Percentiles rank a stretch among this genome's conserved stretches.
Evolutionary conservation across 768 basidiomycete genomes (phyloP).

Genomic region (Trametes coccinea): DNA sequence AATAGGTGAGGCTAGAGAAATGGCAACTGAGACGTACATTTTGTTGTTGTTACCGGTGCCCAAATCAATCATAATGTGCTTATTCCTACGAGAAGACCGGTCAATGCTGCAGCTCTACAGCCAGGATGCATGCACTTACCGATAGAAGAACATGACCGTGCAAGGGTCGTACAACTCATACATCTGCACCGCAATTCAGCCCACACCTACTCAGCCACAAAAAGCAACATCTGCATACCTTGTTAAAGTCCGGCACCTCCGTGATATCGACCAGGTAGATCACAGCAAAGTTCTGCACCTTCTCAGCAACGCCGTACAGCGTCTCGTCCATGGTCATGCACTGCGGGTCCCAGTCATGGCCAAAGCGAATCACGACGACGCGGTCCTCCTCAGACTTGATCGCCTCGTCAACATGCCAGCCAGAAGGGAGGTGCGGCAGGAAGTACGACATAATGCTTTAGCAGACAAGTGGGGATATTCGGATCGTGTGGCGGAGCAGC

Average conservation of each 20-base stretch:
- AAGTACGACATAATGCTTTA: conserved; percentile 74
- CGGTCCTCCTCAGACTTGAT: conserved; percentile 98
- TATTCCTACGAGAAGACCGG: conserved; percentile 60
- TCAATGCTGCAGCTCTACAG: neutral
- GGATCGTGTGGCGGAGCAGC: neutral
- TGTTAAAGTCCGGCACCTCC: conserved; percentile 97
- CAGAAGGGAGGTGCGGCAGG: conserved; percentile 83
- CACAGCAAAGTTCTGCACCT: conserved; percentile 98
- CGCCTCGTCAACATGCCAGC: conserved; percentile 99
- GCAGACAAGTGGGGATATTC: neutral
- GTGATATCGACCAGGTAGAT: conserved; percentile 96
- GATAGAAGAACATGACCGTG: conserved; percentile 98
- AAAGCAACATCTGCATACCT: conserved; percentile 50
- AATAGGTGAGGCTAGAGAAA: neutral
- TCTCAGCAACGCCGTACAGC: conserved; percentile 87
- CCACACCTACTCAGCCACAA: neutral
- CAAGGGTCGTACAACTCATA: conserved; percentile 98
- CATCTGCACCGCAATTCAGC: conserved; percentile 54
- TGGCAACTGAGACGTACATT: conserved; percentile 60
- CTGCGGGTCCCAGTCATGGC: conserved; percentile 89
- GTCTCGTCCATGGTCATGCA: conserved; percentile 99
- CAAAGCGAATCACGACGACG: conserved; percentile 92
- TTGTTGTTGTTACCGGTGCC: conserved; percentile 99
- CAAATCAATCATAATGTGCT: conserved; percentile 99
- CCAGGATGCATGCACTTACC: conserved; percentile 45